phyloP scores from a whole-genome alignment of 176 grass and related monocot genomes.

The Echinochloa phyllopogon region DNA sequence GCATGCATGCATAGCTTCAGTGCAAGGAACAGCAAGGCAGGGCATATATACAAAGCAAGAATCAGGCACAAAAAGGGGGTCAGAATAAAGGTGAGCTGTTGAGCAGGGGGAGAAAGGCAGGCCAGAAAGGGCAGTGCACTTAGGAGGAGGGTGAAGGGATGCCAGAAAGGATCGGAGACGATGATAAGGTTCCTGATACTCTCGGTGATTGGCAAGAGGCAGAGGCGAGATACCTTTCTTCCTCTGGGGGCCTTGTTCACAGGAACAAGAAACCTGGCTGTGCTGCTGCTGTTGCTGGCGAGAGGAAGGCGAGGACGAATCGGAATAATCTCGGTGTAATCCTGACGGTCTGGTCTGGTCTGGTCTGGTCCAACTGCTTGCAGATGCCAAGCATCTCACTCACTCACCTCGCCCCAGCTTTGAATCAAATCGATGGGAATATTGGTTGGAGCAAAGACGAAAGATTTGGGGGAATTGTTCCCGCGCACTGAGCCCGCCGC shows the following conservation, averaged over 20 bases:
- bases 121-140: constrained; percentile 47
- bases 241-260: not conserved
- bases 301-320: constrained; percentile 43
- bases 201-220: constrained; percentile 18
- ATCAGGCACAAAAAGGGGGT: constrained; percentile 2
- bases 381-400: constrained; percentile 6
- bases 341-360: not conserved
- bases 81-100: not conserved
- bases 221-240: constrained; percentile 54
- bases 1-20: constrained; percentile 12
- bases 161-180: constrained; percentile 25
- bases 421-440: constrained; percentile 54
- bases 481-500: not conserved
- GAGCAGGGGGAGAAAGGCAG: constrained; percentile 28
- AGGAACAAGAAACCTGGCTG: constrained; percentile 46
- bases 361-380: constrained; percentile 29
- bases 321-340: constrained; percentile 26
- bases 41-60: constrained; percentile 35
- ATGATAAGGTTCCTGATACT: constrained; percentile 47
- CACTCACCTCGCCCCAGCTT: not conserved
- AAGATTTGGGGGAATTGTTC: constrained; percentile 41
- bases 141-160: not conserved
- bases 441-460: not conserved
- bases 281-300: not conserved
- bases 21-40: constrained; percentile 44